These are phyloP conservation scores for Tympanopsis confertula DNA, from an alignment of 2,329 filamentous ascomycete genomes.

Conservation along the genomic window DNA sequence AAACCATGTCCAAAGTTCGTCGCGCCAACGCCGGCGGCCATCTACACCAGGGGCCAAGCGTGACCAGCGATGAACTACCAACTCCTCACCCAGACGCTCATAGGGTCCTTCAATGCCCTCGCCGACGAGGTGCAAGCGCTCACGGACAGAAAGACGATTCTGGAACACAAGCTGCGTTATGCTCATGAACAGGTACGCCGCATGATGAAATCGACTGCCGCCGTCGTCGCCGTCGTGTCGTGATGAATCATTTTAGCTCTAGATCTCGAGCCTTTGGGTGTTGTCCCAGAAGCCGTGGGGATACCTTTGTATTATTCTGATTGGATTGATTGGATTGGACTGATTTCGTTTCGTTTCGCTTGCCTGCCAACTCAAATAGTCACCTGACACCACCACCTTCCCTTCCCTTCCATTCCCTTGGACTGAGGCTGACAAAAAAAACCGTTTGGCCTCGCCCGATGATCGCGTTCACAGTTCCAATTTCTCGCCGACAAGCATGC, in stretches of 20 bases:
- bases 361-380: too few relatives aligned
- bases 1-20: too few relatives aligned
- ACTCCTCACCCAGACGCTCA: conserved; percentile 40
- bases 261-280: conserved; percentile 75
- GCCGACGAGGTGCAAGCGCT: conserved; percentile 54
- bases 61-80: conserved; percentile 27
- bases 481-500: conserved; percentile 58
- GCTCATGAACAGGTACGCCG: conserved; percentile 52
- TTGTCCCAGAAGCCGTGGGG: conserved; percentile 50
- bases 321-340: too few relatives aligned
- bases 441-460: too few relatives aligned
- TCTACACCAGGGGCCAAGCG: neutral
- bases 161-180: conserved; percentile 56
- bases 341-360: too few relatives aligned
- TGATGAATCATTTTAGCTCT: conserved; percentile 60
- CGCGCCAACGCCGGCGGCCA: too few relatives aligned
- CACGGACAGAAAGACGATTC: conserved; percentile 50
- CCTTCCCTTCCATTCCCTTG: conserved; percentile 2
- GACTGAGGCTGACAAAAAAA: conserved; percentile 17
- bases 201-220: conserved; percentile 26
- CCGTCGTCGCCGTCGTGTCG: conserved; percentile 15
- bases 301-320: conserved; percentile 28
- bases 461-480: too few relatives aligned
- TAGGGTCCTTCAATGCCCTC: conserved; percentile 52
- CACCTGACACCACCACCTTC: too few relatives aligned